A percentile compares a stretch with the other conserved stretches of the same genome.
Evolutionary conservation across 345 rosid species (phyloP).

Genomic region (Arabis hirsuta): DNA sequence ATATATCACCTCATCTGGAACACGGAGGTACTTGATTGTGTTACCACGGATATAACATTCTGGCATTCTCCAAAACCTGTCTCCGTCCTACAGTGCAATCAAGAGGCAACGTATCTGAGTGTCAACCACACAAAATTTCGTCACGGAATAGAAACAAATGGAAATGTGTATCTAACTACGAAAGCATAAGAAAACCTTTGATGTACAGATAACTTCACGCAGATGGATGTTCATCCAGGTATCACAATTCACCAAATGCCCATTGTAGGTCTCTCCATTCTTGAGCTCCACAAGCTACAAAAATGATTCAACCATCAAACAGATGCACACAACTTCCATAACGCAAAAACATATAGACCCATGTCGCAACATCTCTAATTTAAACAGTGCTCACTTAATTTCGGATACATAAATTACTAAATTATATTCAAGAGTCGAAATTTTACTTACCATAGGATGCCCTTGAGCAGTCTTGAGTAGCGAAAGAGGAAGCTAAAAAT

Average conservation of each 20-base stretch:
- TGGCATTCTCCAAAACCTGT: slow-evolving; percentile 99
- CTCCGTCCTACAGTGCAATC: slow-evolving; percentile 75
- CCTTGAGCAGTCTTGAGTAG: slow-evolving; percentile 48
- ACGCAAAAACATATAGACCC: neutral
- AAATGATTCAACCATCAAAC: slow-evolving; percentile 29
- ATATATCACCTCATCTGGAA: slow-evolving; percentile 89
- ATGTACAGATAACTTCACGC: slow-evolving; percentile 98
- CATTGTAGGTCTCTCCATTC: slow-evolving; percentile 98
- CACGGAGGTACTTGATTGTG: slow-evolving; percentile 96
- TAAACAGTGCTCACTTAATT: neutral
- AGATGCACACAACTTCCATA: slow-evolving; percentile 12
- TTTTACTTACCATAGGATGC: slow-evolving; percentile 41
- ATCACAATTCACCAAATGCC: slow-evolving; percentile 95
- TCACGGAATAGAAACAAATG: neutral
- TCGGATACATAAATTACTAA: neutral
- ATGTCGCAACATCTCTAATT: neutral
- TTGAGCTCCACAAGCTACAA: slow-evolving; percentile 88
- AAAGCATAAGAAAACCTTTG: slow-evolving; percentile 60
- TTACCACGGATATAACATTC: slow-evolving; percentile 99
- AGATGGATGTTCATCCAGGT: slow-evolving; percentile 99
- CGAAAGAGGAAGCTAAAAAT: slow-evolving; percentile 39
- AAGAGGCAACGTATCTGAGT: neutral
- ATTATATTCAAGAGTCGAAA: neutral
- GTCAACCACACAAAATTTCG: slow-evolving; percentile 17
- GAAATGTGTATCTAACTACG: neutral